Evolutionary conservation across 2,329 filamentous ascomycete genomes (phyloP), one percentile per base, ranked within the genome.

Genomic region (Alternaria viburni): DNA sequence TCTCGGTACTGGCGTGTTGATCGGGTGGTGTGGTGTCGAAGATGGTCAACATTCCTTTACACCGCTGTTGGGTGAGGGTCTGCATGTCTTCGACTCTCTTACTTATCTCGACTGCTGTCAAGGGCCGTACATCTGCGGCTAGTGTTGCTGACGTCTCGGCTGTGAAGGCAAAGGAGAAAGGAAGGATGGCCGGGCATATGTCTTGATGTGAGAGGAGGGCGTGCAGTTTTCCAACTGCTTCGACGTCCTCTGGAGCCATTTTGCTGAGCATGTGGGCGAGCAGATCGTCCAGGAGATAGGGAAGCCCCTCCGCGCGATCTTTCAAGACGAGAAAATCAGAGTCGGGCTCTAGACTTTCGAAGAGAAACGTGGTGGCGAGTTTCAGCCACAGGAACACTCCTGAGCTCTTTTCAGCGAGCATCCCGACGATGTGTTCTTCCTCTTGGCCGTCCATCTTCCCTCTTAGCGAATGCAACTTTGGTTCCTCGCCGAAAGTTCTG

Each of bases 361-460:
- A 61, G 5, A 77, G 62, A 36, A 70, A 70, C 3, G 66, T 58
- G 5, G 69, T 73, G 1, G 67, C 68, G n/a, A 77, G 51, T 13
- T 62, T 66, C n/a, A 68, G 72, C 72, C 72, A 76, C 12, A 77
- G 65, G 41, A 74, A 75, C 15, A 71, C 66, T 4, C 74, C 74
- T 28, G 66, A 67, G 2, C 69, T 64, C 32, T 74, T 74, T n/a
- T 75, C 68, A 1, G 72, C 67, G 4, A 77, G 54, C 5, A 62
- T 65, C 30, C 61, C 54, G 28, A 77, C 61, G 10, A 74, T 66
- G 5, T 68, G 64, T 5, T 57, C 61, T 52, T 75, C 74, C 52
- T 70, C 67, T 2, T 65, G 66, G 17, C 69, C 69, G 19, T 74
- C 68, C 3, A 69, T 50, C 47, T 73, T 69, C 3, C 65, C 62